Percentiles rank a stretch among this genome's conserved stretches.
Evolutionary conservation across 2,329 filamentous ascomycete species (phyloP).

Genomic region (Penicillium sp.): DNA sequence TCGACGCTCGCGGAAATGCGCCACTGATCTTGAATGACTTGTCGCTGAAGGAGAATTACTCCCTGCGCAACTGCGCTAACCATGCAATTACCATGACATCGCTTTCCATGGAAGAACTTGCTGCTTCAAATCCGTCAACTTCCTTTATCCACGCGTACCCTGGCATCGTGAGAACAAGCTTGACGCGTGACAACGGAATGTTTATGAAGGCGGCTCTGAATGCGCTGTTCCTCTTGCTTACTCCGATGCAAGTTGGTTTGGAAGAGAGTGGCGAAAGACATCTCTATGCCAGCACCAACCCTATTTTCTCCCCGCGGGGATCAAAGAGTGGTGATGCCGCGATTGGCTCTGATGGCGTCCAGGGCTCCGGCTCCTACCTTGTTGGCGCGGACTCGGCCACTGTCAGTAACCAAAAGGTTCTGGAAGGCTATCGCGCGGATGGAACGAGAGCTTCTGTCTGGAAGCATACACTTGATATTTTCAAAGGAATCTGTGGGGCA

Average conservation of each 20-base stretch:
- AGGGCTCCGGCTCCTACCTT: conserved; percentile 19
- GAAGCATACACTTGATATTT: conserved; percentile 18
- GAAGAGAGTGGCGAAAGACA: conserved; percentile 19
- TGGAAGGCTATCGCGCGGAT: conserved; percentile 14
- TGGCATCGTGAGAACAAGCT: conserved; percentile 40
- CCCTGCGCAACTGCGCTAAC: conserved; percentile 12
- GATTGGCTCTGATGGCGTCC: conserved; percentile 13
- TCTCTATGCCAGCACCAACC: conserved; percentile 19
- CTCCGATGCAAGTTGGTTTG: conserved; percentile 14
- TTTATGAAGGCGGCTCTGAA: conserved; percentile 8
- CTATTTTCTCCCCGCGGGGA: conserved; percentile 12
- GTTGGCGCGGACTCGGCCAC: conserved; percentile 13
- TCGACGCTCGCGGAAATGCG: conserved; percentile 13
- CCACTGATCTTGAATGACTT: conserved; percentile 17
- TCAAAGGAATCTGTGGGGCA: conserved; percentile 15
- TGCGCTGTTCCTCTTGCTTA: conserved; percentile 4
- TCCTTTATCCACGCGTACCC: conserved; percentile 55
- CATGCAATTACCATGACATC: conserved; percentile 21
- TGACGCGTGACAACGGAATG: conserved; percentile 10
- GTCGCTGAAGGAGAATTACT: conserved; percentile 14
- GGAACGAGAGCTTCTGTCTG: conserved; percentile 15
- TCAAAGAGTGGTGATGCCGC: conserved; percentile 4
- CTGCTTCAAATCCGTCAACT: conserved; percentile 47
- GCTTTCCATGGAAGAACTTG: conserved; percentile 40
- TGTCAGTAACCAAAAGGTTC: conserved; percentile 10